These are phyloP conservation scores for Mercurialis annua DNA, from an alignment of 345 rosid genomes.

Conservation along the genomic window DNA sequence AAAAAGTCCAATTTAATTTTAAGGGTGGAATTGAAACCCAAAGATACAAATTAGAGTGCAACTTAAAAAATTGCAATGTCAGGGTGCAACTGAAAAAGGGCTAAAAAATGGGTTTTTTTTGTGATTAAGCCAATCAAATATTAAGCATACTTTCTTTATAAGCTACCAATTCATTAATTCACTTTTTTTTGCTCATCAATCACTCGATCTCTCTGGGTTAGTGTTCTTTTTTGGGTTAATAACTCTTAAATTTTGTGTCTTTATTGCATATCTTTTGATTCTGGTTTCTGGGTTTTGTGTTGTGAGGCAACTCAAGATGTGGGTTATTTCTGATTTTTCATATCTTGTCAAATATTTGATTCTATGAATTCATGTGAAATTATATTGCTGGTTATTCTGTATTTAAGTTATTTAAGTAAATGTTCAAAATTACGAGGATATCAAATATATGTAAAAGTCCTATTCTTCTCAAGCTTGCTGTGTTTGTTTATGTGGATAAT, in stretches of 20 bases:
- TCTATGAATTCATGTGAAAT: background rate
- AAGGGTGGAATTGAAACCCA: too few species aligned
- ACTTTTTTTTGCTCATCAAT: background rate
- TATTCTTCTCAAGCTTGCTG: too few species aligned
- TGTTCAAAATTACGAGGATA: background rate
- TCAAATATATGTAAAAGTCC: too few species aligned
- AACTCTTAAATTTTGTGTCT: background rate
- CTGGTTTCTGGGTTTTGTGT: conserved; percentile 16
- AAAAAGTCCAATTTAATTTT: too few species aligned
- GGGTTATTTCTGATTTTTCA: conserved; percentile 8
- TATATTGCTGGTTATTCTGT: background rate
- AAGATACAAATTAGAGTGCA: too few species aligned
- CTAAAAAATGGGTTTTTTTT: too few species aligned
- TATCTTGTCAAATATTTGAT: too few species aligned
- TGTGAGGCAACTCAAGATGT: conserved; percentile 4
- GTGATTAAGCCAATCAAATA: too few species aligned
- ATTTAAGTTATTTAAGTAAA: background rate
- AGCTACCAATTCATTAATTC: background rate
- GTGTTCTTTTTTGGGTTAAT: too few species aligned
- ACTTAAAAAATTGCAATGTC: too few species aligned
- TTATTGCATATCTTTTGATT: background rate
- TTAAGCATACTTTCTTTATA: background rate
- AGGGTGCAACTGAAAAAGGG: too few species aligned
- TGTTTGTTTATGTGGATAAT: background rate
- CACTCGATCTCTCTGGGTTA: conserved; percentile 2